Conservation (phyloP, 192 early-diverging fungal species). For the Coemansia reversa region DNA sequence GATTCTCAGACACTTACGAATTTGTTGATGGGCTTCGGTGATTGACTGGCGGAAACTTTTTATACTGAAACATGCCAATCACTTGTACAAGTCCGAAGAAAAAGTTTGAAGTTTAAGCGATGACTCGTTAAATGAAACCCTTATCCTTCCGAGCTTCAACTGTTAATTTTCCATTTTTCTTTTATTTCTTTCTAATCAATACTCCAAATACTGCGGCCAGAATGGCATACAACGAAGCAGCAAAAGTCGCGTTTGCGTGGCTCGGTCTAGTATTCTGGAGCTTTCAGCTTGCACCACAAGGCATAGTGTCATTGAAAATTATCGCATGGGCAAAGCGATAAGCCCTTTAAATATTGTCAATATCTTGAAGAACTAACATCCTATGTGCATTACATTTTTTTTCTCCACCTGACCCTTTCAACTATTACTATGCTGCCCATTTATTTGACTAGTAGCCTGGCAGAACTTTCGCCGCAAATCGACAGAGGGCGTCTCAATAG, state of each 20-base stretch:
- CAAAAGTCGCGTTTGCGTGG: conserved; percentile 46
- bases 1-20: neutral
- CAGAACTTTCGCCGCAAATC: conserved; percentile 52
- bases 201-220: neutral
- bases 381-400: conserved; percentile 3
- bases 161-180: neutral
- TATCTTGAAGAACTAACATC: conserved; percentile 10
- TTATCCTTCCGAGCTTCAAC: neutral
- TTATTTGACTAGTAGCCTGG: conserved; percentile 38
- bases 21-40: neutral
- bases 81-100: neutral
- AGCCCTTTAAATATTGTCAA: neutral
- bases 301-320: conserved; percentile 30
- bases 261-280: conserved; percentile 52
- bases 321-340: neutral
- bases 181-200: neutral
- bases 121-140: neutral
- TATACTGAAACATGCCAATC: neutral
- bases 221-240: conserved; percentile 48
- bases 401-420: neutral
- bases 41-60: neutral
- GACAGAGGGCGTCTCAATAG: conserved; percentile 44
- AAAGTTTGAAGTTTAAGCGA: neutral
- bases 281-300: conserved; percentile 55
- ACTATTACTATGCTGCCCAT: neutral